Conservation (phyloP, 1,139 yeast species). For the Debaryomycetaceae sp. region DNA sequence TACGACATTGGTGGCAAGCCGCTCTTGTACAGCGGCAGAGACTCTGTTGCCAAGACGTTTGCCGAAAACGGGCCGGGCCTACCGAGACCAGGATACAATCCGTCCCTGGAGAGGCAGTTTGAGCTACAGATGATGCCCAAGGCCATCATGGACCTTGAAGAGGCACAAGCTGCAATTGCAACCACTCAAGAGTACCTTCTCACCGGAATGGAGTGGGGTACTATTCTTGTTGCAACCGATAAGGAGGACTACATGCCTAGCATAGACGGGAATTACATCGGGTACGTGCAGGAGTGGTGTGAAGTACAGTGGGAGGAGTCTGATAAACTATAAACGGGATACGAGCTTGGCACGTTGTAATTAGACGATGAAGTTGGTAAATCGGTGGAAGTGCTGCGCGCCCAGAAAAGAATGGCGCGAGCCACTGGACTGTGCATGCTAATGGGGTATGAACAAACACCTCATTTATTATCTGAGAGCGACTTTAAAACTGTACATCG, state of each 20-base stretch:
- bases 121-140: constrained; percentile 95
- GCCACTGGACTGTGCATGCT: too few relatives aligned
- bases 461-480: too few relatives aligned
- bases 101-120: constrained; percentile 52
- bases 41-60: constrained; percentile 38
- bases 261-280: constrained; percentile 56
- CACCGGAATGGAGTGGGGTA: constrained; percentile 97
- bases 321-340: constrained; percentile 13
- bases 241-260: constrained; percentile 55
- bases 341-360: not conserved
- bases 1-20: constrained; percentile 73
- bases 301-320: constrained; percentile 93
- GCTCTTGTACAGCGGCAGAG: constrained; percentile 57
- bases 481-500: too few relatives aligned
- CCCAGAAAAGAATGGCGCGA: too few relatives aligned
- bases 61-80: constrained; percentile 15
- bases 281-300: constrained; percentile 81
- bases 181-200: constrained; percentile 30
- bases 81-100: constrained; percentile 49
- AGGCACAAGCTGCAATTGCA: constrained; percentile 16
- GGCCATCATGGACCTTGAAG: constrained; percentile 71
- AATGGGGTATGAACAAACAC: too few relatives aligned
- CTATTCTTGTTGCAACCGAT: constrained; percentile 78
- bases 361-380: not conserved
- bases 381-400: too few relatives aligned